Percentiles rank a stretch among this genome's conserved stretches.
Evolutionary conservation across 345 rosid genomes (phyloP).

Genomic region (Gossypium australe): DNA sequence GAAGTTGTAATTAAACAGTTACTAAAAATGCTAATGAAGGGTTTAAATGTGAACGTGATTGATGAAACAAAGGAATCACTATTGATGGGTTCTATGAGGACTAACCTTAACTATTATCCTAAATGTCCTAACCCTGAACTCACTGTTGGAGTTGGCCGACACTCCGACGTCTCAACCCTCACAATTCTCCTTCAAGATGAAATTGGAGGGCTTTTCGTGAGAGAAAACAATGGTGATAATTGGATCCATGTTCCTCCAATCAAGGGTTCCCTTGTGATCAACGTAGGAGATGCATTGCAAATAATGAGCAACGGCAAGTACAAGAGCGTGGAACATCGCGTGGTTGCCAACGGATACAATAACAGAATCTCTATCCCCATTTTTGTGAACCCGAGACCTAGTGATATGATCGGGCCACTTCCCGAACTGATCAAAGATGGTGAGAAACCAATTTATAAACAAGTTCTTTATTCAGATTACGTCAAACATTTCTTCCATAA

Average conservation of each 20-base stretch:
- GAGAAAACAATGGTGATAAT: constrained; percentile 1
- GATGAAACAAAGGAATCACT: not conserved
- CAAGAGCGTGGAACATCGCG: constrained; percentile 24
- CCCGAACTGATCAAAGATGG: constrained; percentile 7
- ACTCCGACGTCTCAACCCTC: constrained; percentile 10
- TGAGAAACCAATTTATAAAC: constrained; percentile 10
- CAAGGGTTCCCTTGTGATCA: constrained; percentile 22
- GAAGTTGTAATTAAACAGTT: constrained; percentile 14
- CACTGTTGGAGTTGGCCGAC: constrained; percentile 16
- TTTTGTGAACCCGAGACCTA: constrained; percentile 15
- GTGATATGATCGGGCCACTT: constrained; percentile 15
- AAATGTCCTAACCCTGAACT: constrained; percentile 23
- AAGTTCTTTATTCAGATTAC: constrained; percentile 21
- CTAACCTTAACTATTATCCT: constrained; percentile 23
- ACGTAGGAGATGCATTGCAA: constrained; percentile 20
- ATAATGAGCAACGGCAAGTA: constrained; percentile 25
- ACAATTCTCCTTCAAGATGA: constrained; percentile 25
- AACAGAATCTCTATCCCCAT: constrained; percentile 24
- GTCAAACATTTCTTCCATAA: constrained; percentile 20
- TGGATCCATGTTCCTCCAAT: constrained; percentile 27
- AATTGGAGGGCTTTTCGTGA: constrained; percentile 13
- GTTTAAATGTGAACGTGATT: constrained; percentile 10
- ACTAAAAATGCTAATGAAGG: constrained; percentile 14
- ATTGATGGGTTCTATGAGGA: constrained; percentile 11
- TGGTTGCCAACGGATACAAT: constrained; percentile 11